phyloP scores from a whole-genome alignment of 371 early-diverging fungal genomes.

The Capillidium heterosporum region DNA sequence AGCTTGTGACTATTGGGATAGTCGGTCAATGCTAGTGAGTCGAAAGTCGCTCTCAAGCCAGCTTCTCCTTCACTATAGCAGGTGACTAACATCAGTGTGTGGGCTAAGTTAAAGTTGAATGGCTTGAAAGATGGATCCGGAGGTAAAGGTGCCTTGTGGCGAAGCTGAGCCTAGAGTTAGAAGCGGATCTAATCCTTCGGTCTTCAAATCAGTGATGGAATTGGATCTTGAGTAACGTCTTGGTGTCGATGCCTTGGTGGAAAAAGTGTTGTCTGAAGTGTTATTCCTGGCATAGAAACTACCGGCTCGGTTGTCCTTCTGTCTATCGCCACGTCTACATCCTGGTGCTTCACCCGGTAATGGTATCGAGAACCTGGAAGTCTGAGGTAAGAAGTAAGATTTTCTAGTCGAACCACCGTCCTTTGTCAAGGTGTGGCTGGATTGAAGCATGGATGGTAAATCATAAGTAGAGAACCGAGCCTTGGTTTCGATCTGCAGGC shows the following conservation, averaged over 20 bases:
- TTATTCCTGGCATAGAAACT: background rate
- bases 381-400: conserved; percentile 12
- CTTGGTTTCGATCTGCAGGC: background rate
- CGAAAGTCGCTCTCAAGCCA: conserved; percentile 81
- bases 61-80: conserved; percentile 86
- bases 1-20: conserved; percentile 83
- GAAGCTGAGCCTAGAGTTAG: background rate
- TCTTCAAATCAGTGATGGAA: conserved; percentile 9
- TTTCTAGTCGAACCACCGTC: background rate
- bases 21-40: conserved; percentile 83
- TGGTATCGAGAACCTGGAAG: conserved; percentile 8
- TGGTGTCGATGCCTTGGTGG: conserved; percentile 8
- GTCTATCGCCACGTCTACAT: conserved; percentile 11
- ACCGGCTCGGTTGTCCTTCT: conserved; percentile 8
- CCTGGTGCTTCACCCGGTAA: conserved; percentile 13
- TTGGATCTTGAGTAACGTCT: conserved; percentile 8
- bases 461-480: conserved; percentile 1
- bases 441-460: background rate
- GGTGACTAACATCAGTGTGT: conserved; percentile 60
- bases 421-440: conserved; percentile 5
- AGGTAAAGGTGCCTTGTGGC: conserved; percentile 11
- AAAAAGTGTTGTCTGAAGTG: background rate
- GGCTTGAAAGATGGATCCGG: conserved; percentile 34
- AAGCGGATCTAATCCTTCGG: background rate
- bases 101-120: conserved; percentile 43